phyloP scores from a whole-genome alignment of 164 flowering plant genomes.

The Tetrastigma voinierianum region DNA sequence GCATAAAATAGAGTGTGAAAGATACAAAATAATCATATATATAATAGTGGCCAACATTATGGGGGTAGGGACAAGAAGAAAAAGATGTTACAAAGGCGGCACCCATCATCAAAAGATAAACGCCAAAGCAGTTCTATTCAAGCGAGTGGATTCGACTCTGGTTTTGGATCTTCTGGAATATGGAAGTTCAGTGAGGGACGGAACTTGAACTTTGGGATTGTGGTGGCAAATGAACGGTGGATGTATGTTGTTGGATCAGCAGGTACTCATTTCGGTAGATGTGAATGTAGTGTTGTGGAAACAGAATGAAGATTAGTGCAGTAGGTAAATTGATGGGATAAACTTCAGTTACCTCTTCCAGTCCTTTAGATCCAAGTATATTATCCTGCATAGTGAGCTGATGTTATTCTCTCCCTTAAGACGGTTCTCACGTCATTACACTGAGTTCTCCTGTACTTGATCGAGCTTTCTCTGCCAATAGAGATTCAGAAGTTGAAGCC shows the following conservation, averaged over 20 bases:
- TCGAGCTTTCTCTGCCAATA: conserved; percentile 93
- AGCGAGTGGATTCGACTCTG: conserved; percentile 7
- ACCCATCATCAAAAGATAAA: too few species aligned
- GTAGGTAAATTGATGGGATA: conserved; percentile 35
- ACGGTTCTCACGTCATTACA: conserved; percentile 92
- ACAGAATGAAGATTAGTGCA: conserved; percentile 22
- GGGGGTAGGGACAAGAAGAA: not conserved
- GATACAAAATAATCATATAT: not conserved
- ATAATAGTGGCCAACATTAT: not conserved
- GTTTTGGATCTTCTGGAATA: conserved; percentile 1
- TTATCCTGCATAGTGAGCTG: conserved; percentile 96
- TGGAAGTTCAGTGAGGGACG: not conserved
- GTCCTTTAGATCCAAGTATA: conserved; percentile 81
- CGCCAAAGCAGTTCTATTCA: not conserved
- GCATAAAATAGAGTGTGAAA: not conserved
- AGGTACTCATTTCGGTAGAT: conserved; percentile 9
- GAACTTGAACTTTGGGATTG: conserved; percentile 9
- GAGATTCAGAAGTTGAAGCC: conserved; percentile 88
- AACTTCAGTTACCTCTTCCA: conserved; percentile 86
- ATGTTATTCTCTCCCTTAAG: conserved; percentile 88
- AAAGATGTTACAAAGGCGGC: not conserved
- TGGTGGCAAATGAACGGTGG: conserved; percentile 2
- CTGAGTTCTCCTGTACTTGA: conserved; percentile 87
- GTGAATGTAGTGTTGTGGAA: conserved; percentile 16
- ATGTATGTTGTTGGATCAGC: conserved; percentile 10